Evolutionary conservation across 2,329 filamentous ascomycete genomes (phyloP), one percentile per base, ranked within the genome.

Genomic region (Thielaviopsis ethacetica): DNA sequence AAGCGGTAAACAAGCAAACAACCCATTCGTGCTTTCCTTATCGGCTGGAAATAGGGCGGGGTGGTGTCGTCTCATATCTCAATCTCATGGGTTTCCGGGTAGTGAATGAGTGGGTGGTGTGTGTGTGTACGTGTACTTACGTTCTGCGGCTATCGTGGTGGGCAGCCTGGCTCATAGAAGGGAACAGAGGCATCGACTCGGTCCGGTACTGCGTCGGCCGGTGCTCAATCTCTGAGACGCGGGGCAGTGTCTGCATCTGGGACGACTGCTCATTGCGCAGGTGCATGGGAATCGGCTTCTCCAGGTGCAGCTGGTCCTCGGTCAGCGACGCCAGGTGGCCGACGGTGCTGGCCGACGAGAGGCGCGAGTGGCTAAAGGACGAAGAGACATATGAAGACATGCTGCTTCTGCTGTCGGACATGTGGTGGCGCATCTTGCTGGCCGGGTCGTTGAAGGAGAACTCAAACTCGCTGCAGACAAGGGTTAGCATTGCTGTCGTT

Each of bases 271-370:
- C 56, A 21, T 54, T 58, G 24, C 56, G 56, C 52, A 58, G 26
- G n/a, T 58, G 59, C 30, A 30, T 41, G 30, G 58, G 58, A 47
- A 58, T 30, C 12, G 59, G 56, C 49, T 61, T 61, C 22, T 61
- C 59, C 13, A 61, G 53, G 30, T 61, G 56, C 12, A 61, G 59
- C 21, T 61, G 59, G 34, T 61, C 59, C 49, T 61, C 59, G 27
- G 59, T 56, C 56, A 61, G 58, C 10, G 59, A 58, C 27, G 59
- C 59, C 13, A 61, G 56, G 24, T 61, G 73, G 56, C 73, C 73
- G 22, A 76, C 69, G 0, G 76, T 80, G 1, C 78, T 80, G 51
- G 75, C 70, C 0, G 78, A 81, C 1, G 78, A 80, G 55, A 78
- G 71, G 44, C 77, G 71, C 1, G 78, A 81, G 64, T 80, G 76